Conservation (phyloP, 1,284 basidiomycete species). For the Naganishia liquefaciens region DNA sequence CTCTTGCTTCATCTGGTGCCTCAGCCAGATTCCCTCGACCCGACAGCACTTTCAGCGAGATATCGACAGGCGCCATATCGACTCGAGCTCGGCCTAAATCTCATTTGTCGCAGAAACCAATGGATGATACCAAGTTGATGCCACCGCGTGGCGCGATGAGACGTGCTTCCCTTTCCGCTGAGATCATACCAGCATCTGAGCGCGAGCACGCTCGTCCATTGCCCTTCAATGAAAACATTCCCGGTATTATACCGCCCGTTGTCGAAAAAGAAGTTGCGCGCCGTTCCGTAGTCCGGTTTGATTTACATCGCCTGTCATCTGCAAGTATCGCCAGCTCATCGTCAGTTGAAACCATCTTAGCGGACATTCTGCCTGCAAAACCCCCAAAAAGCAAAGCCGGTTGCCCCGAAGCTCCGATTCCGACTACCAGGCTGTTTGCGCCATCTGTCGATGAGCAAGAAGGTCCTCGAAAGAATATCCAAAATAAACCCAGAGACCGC, state of each 20-base stretch:
- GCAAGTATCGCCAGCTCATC: constrained; percentile 9
- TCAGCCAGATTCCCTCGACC: constrained; percentile 22
- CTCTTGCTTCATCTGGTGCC: neutral
- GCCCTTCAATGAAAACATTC: neutral
- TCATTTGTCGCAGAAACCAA: neutral
- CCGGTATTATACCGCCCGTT: neutral
- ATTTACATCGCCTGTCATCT: constrained; percentile 15
- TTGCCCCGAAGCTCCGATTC: too few species aligned
- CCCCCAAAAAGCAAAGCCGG: neutral
- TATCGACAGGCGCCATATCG: neutral
- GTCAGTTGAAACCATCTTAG: neutral
- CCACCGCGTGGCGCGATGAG: constrained; percentile 8
- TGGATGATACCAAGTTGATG: constrained; percentile 25
- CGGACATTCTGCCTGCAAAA: constrained; percentile 15
- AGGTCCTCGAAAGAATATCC: too few species aligned
- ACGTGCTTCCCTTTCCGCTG: constrained; percentile 3
- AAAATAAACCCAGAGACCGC: too few species aligned
- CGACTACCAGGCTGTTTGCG: neutral
- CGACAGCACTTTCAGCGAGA: constrained; percentile 11
- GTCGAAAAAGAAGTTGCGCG: neutral
- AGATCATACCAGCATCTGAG: too few species aligned
- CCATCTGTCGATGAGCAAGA: too few species aligned
- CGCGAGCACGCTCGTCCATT: neutral
- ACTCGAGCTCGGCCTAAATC: constrained; percentile 5
- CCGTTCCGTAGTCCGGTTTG: constrained; percentile 19